These are phyloP conservation scores for Chlamydomonas sp. DNA, from an alignment of 139 green algal genomes.

Conservation along the genomic window DNA sequence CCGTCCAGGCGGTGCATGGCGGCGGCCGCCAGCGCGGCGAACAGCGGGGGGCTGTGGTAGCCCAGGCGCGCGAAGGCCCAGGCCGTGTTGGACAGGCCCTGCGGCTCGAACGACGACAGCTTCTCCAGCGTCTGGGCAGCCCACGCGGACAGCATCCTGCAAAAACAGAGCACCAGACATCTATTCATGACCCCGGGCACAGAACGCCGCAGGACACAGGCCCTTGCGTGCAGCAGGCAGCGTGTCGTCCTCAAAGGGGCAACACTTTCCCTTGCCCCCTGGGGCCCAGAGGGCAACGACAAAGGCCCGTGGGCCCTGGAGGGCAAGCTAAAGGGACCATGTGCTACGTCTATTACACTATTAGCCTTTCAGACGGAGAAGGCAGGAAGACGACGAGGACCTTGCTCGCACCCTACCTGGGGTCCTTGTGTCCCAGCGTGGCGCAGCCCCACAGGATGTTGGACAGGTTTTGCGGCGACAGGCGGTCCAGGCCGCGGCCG, in stretches of 20 bases:
- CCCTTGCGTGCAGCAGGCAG: too few relatives aligned
- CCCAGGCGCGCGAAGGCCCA: constrained; percentile 52
- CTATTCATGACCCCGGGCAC: too few relatives aligned
- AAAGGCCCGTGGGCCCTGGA: too few relatives aligned
- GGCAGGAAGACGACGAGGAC: too few relatives aligned
- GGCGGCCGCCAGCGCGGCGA: constrained; percentile 43
- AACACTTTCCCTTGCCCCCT: too few relatives aligned
- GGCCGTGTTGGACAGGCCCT: constrained; percentile 53
- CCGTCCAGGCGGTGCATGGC: constrained; percentile 32
- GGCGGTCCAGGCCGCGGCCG: constrained; percentile 26
- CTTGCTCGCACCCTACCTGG: constrained; percentile 3
- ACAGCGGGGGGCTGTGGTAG: constrained; percentile 35
- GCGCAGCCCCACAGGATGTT: constrained; percentile 66
- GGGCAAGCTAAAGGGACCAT: too few relatives aligned
- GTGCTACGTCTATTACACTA: too few relatives aligned
- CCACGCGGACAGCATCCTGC: constrained; percentile 38
- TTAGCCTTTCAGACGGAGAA: too few relatives aligned
- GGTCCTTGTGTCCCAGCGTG: constrained; percentile 26
- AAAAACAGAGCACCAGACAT: neutral
- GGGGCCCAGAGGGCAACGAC: too few relatives aligned
- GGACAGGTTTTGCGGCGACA: constrained; percentile 61
- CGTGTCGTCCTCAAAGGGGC: too few relatives aligned
- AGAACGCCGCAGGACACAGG: too few relatives aligned
- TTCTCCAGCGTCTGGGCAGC: constrained; percentile 35
- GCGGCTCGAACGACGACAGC: constrained; percentile 45